Base-by-base conservation (phyloP, 73 alveolate genomes). In the Paramecium bursaria region DNA sequence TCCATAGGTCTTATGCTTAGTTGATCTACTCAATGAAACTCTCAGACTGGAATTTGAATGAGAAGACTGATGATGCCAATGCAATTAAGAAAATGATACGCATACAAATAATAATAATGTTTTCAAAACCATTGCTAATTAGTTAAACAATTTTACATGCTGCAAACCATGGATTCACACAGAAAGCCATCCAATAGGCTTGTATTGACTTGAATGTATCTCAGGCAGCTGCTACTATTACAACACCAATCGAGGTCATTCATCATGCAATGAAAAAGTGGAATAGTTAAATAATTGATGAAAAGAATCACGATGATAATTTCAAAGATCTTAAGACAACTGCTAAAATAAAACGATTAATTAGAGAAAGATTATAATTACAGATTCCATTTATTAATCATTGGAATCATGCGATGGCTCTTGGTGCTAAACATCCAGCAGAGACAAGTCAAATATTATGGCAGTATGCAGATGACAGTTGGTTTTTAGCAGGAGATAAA, bases 321-420 rank as follows among this genome's bases (percentile, higher is more conserved):
- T 79, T 79, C 39, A 73, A 79, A 31, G 6, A 49, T 17, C 46
- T 79, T 47, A 79, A 54, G 39, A 27, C 29, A 25, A 54, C 44
- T 22, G 73, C 35, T 7, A 79, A 73, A 55, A 53, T 79, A 17
- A 39, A 79, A 44, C 17, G 46, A 19, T 48, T 61, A 15, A 79
- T 92, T 11, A 77, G 90, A 57, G 22, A 60, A 50, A 57, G 97
- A 52, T 79, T 92, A 33, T 14, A 46, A 11, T 76, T 61, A 4
- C 44, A 86, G 47, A 48, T 74, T n/a, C 93, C 95, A 0, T 92
- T 90, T 61, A 75, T 73, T 17, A 85, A 54, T 2, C 85, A 73
- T 17, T 92, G 97, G 97, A 88, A 91, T 47, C 85, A 91, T 67
- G 97, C 95, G 2, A 92, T 92, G 95, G 85, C 91, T 33, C 50